A percentile compares a stretch with the other conserved stretches of the same genome.
These are phyloP conservation scores for Singerocomus inundabilis DNA, from an alignment of 1,284 basidiomycete genomes.

Conservation along the genomic window DNA sequence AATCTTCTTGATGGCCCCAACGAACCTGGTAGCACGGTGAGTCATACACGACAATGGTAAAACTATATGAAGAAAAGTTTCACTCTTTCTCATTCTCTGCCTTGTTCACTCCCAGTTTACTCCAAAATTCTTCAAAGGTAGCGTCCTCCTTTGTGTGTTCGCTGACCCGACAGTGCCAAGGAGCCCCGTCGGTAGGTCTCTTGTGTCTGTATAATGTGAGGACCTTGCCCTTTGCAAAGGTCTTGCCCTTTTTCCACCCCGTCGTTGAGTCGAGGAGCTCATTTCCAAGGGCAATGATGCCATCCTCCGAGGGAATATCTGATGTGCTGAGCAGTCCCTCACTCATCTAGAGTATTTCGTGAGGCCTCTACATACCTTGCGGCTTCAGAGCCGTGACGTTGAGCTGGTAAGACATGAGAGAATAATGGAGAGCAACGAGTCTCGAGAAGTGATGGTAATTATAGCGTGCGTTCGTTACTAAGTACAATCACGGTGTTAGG, in stretches of 20 bases:
- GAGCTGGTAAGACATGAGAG: constrained; percentile 37
- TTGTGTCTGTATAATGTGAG: constrained; percentile 54
- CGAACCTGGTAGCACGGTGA: constrained; percentile 46
- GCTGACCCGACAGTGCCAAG: constrained; percentile 68
- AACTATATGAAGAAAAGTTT: not conserved
- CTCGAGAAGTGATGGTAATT: constrained; percentile 15
- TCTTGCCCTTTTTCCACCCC: constrained; percentile 67
- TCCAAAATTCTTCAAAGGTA: constrained; percentile 73
- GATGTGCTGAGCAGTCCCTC: not conserved
- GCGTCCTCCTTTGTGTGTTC: constrained; percentile 61
- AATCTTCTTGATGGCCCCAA: constrained; percentile 62
- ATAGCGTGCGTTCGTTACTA: constrained; percentile 22
- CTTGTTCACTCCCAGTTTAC: constrained; percentile 61
- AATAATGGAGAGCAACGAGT: not conserved
- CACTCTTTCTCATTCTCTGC: constrained; percentile 67
- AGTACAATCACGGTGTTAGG: constrained; percentile 7
- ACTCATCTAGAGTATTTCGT: not conserved
- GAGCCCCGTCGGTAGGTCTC: constrained; percentile 49
- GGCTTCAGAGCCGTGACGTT: constrained; percentile 45
- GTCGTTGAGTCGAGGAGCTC: constrained; percentile 53
- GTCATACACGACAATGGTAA: not conserved
- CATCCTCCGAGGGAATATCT: constrained; percentile 63
- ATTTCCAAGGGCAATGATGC: constrained; percentile 51
- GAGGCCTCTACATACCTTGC: constrained; percentile 36
- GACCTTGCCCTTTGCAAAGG: constrained; percentile 51